Base-by-base conservation (phyloP, 2,329 filamentous ascomycete species). In the Xylaria sp. region DNA sequence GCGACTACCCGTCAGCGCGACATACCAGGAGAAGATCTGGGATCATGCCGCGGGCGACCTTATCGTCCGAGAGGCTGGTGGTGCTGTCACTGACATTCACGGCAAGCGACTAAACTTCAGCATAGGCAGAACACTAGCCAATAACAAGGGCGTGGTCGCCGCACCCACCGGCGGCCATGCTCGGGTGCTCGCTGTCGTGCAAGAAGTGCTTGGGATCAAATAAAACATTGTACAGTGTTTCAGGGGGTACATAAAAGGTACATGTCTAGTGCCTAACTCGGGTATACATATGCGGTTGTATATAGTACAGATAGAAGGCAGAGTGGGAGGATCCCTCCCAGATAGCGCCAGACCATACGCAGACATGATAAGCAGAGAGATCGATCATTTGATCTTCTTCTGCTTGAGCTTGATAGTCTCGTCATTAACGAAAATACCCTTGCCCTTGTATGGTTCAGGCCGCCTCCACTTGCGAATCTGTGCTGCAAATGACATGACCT, bases 1-100 rank as follows among this genome's bases (percentile, higher is more conserved):
- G 66, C 89, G 97, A 63, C 83, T 99, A 67, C 96, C 96, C 3
- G 91, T 93, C 68, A 92, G 89, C 79, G 92, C 91, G 74, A 90
- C 91, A 63, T 99, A 99, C 83, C 90, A 97, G 80, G 96, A 99
- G 86, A 99, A 99, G 88, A 99, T 99, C 74, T 99, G 96, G 96
- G 96, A 99, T 79, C 96, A 99, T 80, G 96, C 96, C 20, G 96
- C 95, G 13, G 96, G 96, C 48, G 94, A 97, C 76, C 83, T 99
- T 67, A 94, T 99, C 73, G 96, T 98, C 48, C 87, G 94, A 66
- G 97, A 99, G 82, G 94, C 96, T 2, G 96, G 96, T 60, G 97
- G 96, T 58, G 85, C 92, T 77, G 95, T 99, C 63, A 97, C 94
- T 1, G 97, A 99, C 81, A 91, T 94, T 48, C 86, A 91, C 70